These are phyloP conservation scores for Colletotrichum somersetense DNA, from an alignment of 2,329 filamentous ascomycete species.

Conservation along the genomic window DNA sequence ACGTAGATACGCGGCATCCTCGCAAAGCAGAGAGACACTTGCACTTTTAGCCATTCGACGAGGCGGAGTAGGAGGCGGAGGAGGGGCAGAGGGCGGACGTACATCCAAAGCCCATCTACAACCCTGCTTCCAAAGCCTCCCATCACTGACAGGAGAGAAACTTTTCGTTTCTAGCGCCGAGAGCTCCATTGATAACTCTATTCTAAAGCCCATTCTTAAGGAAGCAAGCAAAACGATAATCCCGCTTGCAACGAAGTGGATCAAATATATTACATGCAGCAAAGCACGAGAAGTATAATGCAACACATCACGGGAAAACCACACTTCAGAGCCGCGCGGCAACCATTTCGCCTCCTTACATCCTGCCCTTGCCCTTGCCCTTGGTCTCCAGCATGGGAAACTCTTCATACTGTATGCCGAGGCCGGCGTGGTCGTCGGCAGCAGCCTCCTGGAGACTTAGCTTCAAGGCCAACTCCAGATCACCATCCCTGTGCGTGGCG, in stretches of 20 bases:
- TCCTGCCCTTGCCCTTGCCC: constrained; percentile 61
- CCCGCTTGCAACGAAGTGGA: constrained; percentile 1
- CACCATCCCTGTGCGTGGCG: constrained; percentile 63
- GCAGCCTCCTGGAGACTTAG: constrained; percentile 55
- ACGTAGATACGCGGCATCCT: too few relatives aligned
- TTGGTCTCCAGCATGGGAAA: constrained; percentile 57
- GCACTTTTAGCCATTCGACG: too few relatives aligned
- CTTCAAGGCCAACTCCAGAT: constrained; percentile 70
- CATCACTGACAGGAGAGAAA: neutral
- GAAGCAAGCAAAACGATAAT: neutral
- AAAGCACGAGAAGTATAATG: constrained; percentile 9
- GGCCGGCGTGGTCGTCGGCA: constrained; percentile 47
- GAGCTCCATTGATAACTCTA: neutral
- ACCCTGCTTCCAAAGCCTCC: too few relatives aligned
- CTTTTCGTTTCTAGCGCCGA: neutral
- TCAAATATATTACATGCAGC: constrained; percentile 10
- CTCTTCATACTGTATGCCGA: constrained; percentile 49
- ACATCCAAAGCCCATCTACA: too few relatives aligned
- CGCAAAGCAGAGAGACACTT: too few relatives aligned
- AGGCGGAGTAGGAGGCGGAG: too few relatives aligned
- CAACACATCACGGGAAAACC: neutral
- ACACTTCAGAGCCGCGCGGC: constrained; percentile 32
- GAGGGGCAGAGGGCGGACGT: too few relatives aligned
- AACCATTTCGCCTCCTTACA: constrained; percentile 14
- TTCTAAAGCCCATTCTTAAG: neutral